Conservation (phyloP, 306 rosid genomes). For the Trifolium subterraneum region DNA sequence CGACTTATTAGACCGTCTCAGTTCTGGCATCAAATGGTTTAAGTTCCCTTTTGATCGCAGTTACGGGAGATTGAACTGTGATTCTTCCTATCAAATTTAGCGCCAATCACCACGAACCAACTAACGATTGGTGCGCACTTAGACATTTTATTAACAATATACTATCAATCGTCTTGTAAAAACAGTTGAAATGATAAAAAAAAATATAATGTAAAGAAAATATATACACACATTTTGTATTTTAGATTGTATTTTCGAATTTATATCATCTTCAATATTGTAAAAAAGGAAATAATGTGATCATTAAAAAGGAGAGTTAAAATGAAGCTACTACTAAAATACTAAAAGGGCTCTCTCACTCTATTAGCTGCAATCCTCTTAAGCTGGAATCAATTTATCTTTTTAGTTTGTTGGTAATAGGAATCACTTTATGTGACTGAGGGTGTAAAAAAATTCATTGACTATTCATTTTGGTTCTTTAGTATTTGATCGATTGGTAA, state of each 20-base stretch:
- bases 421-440: neutral
- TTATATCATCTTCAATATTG: neutral
- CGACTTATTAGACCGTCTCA: too few relatives aligned
- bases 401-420: neutral
- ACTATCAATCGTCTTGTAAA: too few relatives aligned
- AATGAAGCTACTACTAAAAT: conserved; percentile 31
- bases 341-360: conserved; percentile 5
- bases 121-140: too few relatives aligned
- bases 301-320: conserved; percentile 28
- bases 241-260: too few relatives aligned
- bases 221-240: too few relatives aligned
- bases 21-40: too few relatives aligned
- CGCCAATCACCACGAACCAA: too few relatives aligned
- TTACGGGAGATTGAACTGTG: too few relatives aligned
- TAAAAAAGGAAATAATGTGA: neutral
- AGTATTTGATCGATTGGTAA: conserved; percentile 30
- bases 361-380: neutral
- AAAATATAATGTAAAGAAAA: too few relatives aligned
- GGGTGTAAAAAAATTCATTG: neutral
- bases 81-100: too few relatives aligned
- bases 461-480: conserved; percentile 4
- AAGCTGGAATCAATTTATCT: conserved; percentile 23
- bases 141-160: conserved; percentile 32
- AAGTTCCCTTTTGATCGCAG: too few relatives aligned
- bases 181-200: too few relatives aligned